Evolutionary conservation across 2,329 filamentous ascomycete genomes (phyloP), one percentile per base, ranked within the genome.

Genomic region (Xylaria sp.): DNA sequence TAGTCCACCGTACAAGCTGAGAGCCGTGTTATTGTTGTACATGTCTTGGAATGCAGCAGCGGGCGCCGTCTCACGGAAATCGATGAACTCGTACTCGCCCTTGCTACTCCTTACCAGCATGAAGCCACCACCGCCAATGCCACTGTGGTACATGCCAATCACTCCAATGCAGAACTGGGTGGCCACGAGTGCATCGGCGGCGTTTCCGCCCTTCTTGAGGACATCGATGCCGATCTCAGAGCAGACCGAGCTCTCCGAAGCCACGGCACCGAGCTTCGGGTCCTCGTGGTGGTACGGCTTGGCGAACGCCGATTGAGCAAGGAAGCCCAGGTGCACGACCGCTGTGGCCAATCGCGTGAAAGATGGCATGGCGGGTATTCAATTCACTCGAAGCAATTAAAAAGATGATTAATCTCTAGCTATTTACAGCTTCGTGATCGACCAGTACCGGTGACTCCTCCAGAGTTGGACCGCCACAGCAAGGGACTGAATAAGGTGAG

Each of bases 41-140:
- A 97, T 97, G 72, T 93, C 87, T 78, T 94, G 84, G 70, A 86
- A 92, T 0, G 93, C 90, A 1, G 92, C 92, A 0, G 90, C 92
- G 0, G 94, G 93, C 0, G 94, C 94, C 0, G 88, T 93, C 79
- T 97, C 94, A 18, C 94, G 86, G 78, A 96, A 97, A 78, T 97
- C 93, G 72, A 97, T 89, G 72, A 89, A 92, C 74, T 97, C 93
- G 76, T 93, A 95, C 18, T 84, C 84, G n/a, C 93, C 93, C 67
- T 93, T 84, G 18, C 88, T 82, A 40, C 88, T 85, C 57, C 93
- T 90, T 5, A 97, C 88, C 5, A 97, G 84, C 86, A 94, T 92
- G 81, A 98, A 98, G 1, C 95, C 95, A 48, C 95, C 95, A 6
- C 95, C 95, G 23, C 93, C 94, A 68, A 98, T 91, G 18, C 95